phyloP scores from a whole-genome alignment of 2,329 filamentous ascomycete genomes.

The Sporothrix protearum region DNA sequence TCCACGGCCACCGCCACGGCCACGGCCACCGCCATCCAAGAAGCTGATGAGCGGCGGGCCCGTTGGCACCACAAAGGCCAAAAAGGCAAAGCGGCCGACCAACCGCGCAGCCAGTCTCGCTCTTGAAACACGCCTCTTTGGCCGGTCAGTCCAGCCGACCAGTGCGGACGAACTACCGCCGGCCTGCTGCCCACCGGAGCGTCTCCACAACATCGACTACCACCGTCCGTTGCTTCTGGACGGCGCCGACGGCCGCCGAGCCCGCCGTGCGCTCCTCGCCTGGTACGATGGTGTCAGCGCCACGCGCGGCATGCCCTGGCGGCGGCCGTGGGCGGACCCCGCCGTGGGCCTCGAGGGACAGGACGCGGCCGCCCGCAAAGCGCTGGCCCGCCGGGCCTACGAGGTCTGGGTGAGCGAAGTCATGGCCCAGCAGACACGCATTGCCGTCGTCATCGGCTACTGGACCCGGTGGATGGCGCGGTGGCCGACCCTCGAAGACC shows the following conservation, averaged over 20 bases:
- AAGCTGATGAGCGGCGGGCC: neutral
- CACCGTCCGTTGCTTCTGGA: constrained; percentile 50
- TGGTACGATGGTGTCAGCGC: constrained; percentile 52
- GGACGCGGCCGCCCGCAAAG: constrained; percentile 14
- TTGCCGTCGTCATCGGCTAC: constrained; percentile 59
- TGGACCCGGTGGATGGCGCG: constrained; percentile 60
- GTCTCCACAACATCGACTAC: constrained; percentile 43
- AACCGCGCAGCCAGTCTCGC: neutral
- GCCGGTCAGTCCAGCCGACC: no score
- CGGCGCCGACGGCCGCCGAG: constrained; percentile 32
- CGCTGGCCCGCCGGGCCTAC: constrained; percentile 55
- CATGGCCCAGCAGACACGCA: constrained; percentile 65
- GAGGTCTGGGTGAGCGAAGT: constrained; percentile 66
- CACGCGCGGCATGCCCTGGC: constrained; percentile 56
- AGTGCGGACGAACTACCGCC: neutral
- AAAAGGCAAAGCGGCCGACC: neutral
- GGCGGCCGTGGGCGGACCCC: constrained; percentile 51
- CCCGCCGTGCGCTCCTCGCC: constrained; percentile 41
- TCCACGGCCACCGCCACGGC: no score
- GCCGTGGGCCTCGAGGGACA: constrained; percentile 2
- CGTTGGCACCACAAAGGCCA: neutral
- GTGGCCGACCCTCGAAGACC: constrained; percentile 57
- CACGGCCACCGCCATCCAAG: no score
- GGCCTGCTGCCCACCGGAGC: constrained; percentile 30
- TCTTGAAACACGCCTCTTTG: constrained; percentile 5